Evolutionary conservation across 441 rosid genomes (phyloP), one percentile per base, ranked within the genome.

Genomic region (Eutrema salsugineum): DNA sequence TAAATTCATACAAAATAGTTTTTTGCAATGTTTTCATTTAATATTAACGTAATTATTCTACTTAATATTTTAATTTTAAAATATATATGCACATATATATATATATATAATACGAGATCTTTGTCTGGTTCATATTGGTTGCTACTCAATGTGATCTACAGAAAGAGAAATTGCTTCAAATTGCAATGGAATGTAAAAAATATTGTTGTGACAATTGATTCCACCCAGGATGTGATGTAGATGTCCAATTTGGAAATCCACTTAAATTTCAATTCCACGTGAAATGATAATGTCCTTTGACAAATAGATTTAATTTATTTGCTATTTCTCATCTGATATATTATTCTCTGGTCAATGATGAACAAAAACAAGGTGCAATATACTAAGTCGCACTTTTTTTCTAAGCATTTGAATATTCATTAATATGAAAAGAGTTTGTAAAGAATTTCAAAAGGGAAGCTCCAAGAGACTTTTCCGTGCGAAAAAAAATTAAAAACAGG

Each of bases 131-230:
- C 39, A 55, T 16, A 55, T n/a, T 64, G 35, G 58, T 49, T 64
- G 47, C 9, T 35, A 48, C 47, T 65, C 47, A 9, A 64, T 20
- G 30, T 42, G 50, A 19, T 67, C 5, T 54, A 62, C 43, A 28
- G 32, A 67, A 67, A 67, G 17, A 66, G 42, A 66, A 66, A 17
- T 53, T 66, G 39, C 71, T 53, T 66, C 51, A 19, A 39, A 15
- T 16, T 66, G 50, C 40, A 38, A 30, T 5, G 27, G 27, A 16
- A 53, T 53, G 32, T 40, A 38, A 15, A 27, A 51, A 0, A 39
- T 15, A 11, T 5, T 14, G 20, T 12, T 53, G 14, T 54, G 54
- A 50, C 53, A 19, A 43, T n/a, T 55, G 35, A 33, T 56, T 44
- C 72, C 64, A 55, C 55, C 27, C 8, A 42, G 10, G 63, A 30